phyloP scores from a whole-genome alignment of 2,329 filamentous ascomycete species.

The Aureobasidium lini region DNA sequence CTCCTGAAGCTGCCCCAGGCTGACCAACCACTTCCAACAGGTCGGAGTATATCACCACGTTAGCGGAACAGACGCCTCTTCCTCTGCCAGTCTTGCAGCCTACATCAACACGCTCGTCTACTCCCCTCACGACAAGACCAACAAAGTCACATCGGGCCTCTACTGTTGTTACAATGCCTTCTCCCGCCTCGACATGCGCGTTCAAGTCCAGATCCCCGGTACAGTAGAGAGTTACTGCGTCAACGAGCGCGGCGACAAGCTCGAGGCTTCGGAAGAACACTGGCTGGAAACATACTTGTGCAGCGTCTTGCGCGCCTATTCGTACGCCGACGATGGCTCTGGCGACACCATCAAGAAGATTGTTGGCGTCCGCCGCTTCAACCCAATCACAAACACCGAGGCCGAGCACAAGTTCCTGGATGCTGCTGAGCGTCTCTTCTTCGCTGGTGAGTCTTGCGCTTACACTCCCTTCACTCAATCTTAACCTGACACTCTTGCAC shows the following conservation, averaged over 20 bases:
- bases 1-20: neutral
- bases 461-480: neutral
- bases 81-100: slow-evolving; percentile 89
- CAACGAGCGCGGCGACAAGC: slow-evolving; percentile 91
- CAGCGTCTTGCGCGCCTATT: slow-evolving; percentile 87
- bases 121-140: slow-evolving; percentile 70
- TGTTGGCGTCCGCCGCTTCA: slow-evolving; percentile 93
- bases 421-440: slow-evolving; percentile 90
- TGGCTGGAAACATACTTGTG: slow-evolving; percentile 98
- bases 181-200: slow-evolving; percentile 94
- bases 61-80: slow-evolving; percentile 92
- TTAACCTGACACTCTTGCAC: neutral
- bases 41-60: slow-evolving; percentile 96
- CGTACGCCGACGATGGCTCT: slow-evolving; percentile 90
- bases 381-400: slow-evolving; percentile 96
- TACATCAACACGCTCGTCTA: slow-evolving; percentile 98
- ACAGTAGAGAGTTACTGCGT: slow-evolving; percentile 96
- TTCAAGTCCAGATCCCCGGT: slow-evolving; percentile 93
- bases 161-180: slow-evolving; percentile 99
- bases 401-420: slow-evolving; percentile 94
- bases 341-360: slow-evolving; percentile 95
- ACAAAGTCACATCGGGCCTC: slow-evolving; percentile 87
- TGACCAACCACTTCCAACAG: slow-evolving; percentile 37
- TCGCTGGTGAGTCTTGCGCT: slow-evolving; percentile 56
- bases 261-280: slow-evolving; percentile 83